Conservation (phyloP, 352 stramenopile genomes). For the Pythium myriotylum region DNA sequence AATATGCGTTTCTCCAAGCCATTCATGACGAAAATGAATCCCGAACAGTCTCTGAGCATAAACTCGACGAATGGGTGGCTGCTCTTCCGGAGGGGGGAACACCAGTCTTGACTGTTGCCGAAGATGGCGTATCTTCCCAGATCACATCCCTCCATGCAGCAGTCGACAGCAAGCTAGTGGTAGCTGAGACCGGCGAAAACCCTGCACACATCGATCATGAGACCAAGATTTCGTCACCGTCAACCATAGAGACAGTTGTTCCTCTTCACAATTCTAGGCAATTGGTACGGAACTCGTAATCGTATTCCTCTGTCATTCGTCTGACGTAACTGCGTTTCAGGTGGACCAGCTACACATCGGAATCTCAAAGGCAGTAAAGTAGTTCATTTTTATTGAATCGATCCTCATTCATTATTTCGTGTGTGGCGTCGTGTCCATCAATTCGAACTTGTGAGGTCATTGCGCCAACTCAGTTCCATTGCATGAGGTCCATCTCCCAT, state of each 20-base stretch:
- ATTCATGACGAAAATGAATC: conserved; percentile 43
- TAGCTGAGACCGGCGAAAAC: conserved; percentile 34
- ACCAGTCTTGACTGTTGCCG: neutral
- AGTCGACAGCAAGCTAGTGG: conserved; percentile 38
- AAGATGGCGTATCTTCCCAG: neutral
- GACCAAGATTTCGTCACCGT: conserved; percentile 62
- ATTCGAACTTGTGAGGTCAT: too few relatives aligned
- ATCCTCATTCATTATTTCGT: neutral
- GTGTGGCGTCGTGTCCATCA: too few relatives aligned
- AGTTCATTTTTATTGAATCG: conserved; percentile 7
- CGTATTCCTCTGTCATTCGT: neutral
- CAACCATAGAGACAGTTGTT: conserved; percentile 78
- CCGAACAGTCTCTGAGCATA: conserved; percentile 41
- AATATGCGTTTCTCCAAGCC: conserved; percentile 78
- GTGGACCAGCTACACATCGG: conserved; percentile 32
- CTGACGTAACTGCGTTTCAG: conserved; percentile 3
- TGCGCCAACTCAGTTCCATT: conserved; percentile 15
- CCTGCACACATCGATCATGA: conserved; percentile 42
- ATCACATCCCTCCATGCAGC: conserved; percentile 19
- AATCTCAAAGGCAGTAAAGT: conserved; percentile 31
- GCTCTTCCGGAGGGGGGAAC: conserved; percentile 1
- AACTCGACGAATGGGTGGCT: conserved; percentile 61
- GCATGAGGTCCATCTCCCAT: conserved; percentile 9
- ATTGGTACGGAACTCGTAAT: conserved; percentile 42
- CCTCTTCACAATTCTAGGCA: conserved; percentile 68